Base-by-base conservation (phyloP, 306 rosid genomes). In the Cucurbita argyrosperma region DNA sequence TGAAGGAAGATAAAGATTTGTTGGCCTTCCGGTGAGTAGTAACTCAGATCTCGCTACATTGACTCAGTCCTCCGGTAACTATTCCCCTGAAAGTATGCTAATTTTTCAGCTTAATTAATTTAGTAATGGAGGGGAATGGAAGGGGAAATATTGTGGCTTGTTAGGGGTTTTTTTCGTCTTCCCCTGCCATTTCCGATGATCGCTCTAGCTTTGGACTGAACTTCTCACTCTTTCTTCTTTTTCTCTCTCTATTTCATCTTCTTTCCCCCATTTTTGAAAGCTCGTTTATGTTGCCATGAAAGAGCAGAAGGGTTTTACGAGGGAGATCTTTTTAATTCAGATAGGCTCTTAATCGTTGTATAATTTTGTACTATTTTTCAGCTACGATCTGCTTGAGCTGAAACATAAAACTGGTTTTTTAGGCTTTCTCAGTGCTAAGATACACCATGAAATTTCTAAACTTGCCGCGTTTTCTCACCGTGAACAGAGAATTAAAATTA, bases 61-160 rank as follows among this genome's bases (percentile, higher is more conserved):
- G 63, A 52, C 76, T 39, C 50, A 42, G 63, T 72, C 76, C 76
- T 38, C 63, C 76, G 76, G 76, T 72, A 30, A 72, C 76, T 54
- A 72, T 72, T 72, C 39, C 13, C 64, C 63, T 69, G 57, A 69
- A 69, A 69, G 21, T 49, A 13, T 49, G 74, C 16, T 72, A 5
- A 16, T n/a, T 72, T 71, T 52, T 52, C 63, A 38, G 63, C 52
- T 72, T 67, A 64, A 64, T 64, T 40, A 18, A 64, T 64, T 12
- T 71, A 14, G 16, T 8, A 37, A 71, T 51, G 26, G 59, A 52
- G n/a, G 61, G 45, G 49, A 71, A 59, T 26, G 26, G 26, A 26
- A 4, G 68, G 68, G 49, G 16, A 13, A 38, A 18, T 50, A 14
- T 71, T 35, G 9, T 14, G 62, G 61, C 19, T 56, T 39, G 3